A percentile compares a stretch with the other conserved stretches of the same genome.
Evolutionary conservation across 305 asterid genomes (phyloP).

Genomic region (Salvia sclarea): DNA sequence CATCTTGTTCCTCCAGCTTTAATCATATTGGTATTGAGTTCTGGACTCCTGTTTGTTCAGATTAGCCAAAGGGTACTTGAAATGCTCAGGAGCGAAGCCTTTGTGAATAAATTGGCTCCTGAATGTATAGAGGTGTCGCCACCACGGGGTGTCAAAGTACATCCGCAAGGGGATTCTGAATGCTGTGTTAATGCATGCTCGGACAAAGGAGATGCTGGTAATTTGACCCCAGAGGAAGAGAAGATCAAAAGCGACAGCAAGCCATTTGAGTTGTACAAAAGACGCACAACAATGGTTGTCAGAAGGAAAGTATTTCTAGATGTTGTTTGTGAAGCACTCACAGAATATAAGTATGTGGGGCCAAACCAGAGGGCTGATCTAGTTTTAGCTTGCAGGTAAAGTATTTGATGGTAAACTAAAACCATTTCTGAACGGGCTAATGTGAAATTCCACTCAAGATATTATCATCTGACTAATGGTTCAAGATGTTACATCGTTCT

Average conservation of each 20-base stretch:
- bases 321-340: conserved; percentile 79
- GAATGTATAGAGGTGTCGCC: conserved; percentile 35
- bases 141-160: conserved; percentile 43
- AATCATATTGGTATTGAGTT: conserved; percentile 6
- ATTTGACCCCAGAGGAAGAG: conserved; percentile 40
- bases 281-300: conserved; percentile 77
- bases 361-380: conserved; percentile 96
- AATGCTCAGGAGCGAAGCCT: conserved; percentile 54
- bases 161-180: conserved; percentile 47
- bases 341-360: conserved; percentile 92
- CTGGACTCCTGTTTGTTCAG: conserved; percentile 44
- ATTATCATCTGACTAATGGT: conserved; percentile 3
- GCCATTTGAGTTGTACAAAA: conserved; percentile 85
- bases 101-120: conserved; percentile 48
- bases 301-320: conserved; percentile 71
- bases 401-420: conserved; percentile 23
- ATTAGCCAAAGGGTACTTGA: conserved; percentile 87
- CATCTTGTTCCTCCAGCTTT: conserved; percentile 10
- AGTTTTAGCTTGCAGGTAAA: conserved; percentile 92
- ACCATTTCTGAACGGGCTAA: conserved; percentile 9
- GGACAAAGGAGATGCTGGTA: conserved; percentile 38
- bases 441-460: conserved; percentile 7
- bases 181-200: conserved; percentile 29
- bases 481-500: not conserved
- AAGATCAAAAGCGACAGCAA: conserved; percentile 43